Evolutionary conservation across 768 basidiomycete species (phyloP).

Genomic region (Gautieria morchelliformis): DNA sequence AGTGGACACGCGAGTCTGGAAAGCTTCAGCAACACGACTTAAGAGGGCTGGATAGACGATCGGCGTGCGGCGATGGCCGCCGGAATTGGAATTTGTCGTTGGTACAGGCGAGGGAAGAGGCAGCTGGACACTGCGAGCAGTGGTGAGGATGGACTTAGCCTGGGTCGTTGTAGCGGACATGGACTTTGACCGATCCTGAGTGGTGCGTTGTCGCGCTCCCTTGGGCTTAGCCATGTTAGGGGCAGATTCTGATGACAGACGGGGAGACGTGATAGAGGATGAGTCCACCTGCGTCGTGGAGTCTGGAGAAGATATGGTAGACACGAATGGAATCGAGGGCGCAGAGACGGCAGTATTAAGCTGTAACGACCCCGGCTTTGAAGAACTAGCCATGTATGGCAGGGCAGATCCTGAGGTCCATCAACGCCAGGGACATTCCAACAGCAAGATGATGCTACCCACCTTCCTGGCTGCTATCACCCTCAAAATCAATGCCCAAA

Average conservation of each 20-base stretch:
- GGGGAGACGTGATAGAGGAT: slow-evolving; percentile 19
- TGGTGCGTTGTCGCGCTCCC: slow-evolving; percentile 40
- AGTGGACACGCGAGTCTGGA: slow-evolving; percentile 70
- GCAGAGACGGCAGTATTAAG: background rate
- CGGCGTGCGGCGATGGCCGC: slow-evolving; percentile 46
- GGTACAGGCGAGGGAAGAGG: slow-evolving; percentile 20
- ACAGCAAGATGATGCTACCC: background rate
- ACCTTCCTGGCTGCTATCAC: slow-evolving; percentile 28
- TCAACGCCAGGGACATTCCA: background rate
- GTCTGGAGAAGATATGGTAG: slow-evolving; percentile 19
- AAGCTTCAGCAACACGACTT: slow-evolving; percentile 89
- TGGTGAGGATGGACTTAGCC: slow-evolving; percentile 34
- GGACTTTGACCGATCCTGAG: slow-evolving; percentile 68
- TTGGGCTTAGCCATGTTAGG: slow-evolving; percentile 46
- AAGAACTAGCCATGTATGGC: background rate
- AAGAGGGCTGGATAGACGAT: slow-evolving; percentile 93
- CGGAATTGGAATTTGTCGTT: slow-evolving; percentile 20
- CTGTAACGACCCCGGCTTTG: background rate
- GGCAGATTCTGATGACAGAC: slow-evolving; percentile 65
- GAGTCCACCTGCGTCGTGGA: slow-evolving; percentile 32
- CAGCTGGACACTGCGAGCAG: slow-evolving; percentile 6
- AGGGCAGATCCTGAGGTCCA: background rate
- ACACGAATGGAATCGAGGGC: background rate
- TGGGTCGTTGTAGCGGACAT: slow-evolving; percentile 55
- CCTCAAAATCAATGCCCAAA: slow-evolving; percentile 48